phyloP scores from a whole-genome alignment of 352 stramenopile species.

The Phytophthora idaei region DNA sequence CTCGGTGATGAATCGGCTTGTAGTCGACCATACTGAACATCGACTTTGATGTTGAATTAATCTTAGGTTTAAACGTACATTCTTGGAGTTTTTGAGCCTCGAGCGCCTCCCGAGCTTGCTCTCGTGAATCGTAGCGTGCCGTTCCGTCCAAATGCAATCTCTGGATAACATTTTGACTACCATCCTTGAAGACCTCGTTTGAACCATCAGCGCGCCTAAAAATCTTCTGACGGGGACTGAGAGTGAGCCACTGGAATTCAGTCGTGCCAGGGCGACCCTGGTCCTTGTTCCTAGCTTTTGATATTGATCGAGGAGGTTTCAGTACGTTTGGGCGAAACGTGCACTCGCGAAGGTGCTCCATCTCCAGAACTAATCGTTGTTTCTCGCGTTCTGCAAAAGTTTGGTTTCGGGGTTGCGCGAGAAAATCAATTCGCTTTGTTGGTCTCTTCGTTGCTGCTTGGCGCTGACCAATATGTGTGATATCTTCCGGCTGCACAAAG shows the following conservation, averaged over 20 bases:
- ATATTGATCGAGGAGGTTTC: constrained; percentile 27
- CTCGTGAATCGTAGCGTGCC: constrained; percentile 56
- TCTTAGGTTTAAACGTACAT: constrained; percentile 75
- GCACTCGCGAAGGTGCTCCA: constrained; percentile 66
- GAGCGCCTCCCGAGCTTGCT: constrained; percentile 51
- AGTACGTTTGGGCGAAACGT: constrained; percentile 66
- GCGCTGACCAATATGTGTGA: constrained; percentile 7
- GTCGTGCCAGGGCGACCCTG: constrained; percentile 19
- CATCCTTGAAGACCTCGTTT: constrained; percentile 10
- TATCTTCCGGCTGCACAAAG: neutral
- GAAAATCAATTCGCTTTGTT: constrained; percentile 42
- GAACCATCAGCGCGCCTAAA: constrained; percentile 3
- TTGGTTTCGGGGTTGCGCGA: constrained; percentile 62
- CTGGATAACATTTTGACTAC: constrained; percentile 48
- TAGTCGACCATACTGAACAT: constrained; percentile 51
- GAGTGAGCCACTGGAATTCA: constrained; percentile 64
- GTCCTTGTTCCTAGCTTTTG: constrained; percentile 1
- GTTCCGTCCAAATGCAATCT: constrained; percentile 70
- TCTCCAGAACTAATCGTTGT: constrained; percentile 56
- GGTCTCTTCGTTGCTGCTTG: constrained; percentile 9
- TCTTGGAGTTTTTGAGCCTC: constrained; percentile 55
- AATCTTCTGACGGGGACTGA: constrained; percentile 54
- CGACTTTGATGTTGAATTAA: constrained; percentile 54
- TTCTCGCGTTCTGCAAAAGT: constrained; percentile 72
- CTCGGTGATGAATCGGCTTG: constrained; percentile 72